Conservation (phyloP, 2,329 filamentous ascomycete species). For the Sphaerulina populicola region DNA sequence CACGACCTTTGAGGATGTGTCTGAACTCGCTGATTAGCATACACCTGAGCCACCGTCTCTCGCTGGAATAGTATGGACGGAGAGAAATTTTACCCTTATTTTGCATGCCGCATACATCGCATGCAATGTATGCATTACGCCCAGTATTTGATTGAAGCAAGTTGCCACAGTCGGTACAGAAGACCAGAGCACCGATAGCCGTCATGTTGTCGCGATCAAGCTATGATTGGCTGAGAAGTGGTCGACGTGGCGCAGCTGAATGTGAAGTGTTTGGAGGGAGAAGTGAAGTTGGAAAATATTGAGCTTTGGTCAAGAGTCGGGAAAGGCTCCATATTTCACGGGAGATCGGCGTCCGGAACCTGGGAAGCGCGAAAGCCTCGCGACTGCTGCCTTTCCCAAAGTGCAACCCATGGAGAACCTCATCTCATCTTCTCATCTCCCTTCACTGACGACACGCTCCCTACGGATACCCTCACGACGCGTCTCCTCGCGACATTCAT, state of each 20-base stretch:
- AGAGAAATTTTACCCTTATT: constrained; percentile 58
- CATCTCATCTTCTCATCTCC: neutral
- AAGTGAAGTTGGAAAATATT: constrained; percentile 13
- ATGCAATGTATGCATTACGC: constrained; percentile 65
- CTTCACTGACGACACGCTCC: neutral
- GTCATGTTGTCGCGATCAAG: constrained; percentile 53
- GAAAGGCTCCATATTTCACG: neutral
- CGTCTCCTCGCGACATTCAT: neutral
- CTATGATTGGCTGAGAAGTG: neutral
- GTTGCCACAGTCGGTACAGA: constrained; percentile 89
- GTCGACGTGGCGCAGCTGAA: neutral
- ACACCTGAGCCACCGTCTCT: neutral
- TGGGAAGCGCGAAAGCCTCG: neutral
- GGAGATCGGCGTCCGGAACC: constrained; percentile 1
- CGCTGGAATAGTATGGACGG: neutral
- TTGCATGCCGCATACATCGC: constrained; percentile 76
- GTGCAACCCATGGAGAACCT: neutral
- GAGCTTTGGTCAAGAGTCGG: neutral
- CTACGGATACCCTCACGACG: neutral
- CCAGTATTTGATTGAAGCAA: constrained; percentile 74
- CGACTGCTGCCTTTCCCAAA: neutral
- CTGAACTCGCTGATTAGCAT: constrained; percentile 36
- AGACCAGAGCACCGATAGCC: constrained; percentile 80
- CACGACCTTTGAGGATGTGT: constrained; percentile 66
- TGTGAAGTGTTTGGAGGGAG: neutral